Evolutionary conservation across 331 rosid genomes (phyloP).

Genomic region (Pyracantha coccinea): DNA sequence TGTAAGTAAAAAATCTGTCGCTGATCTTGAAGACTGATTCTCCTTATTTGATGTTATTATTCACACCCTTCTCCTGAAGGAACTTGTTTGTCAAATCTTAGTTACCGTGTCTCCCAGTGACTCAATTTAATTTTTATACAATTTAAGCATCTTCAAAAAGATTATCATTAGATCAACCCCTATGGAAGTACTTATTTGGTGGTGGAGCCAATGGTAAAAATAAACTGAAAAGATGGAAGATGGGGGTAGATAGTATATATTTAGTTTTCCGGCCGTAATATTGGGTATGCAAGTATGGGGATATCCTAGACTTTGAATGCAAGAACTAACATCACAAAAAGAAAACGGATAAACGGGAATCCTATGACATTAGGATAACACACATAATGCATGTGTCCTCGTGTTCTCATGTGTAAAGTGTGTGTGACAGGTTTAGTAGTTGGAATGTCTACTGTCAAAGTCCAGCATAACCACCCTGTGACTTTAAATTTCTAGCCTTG

Average conservation of each 20-base stretch:
- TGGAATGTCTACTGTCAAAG: background rate
- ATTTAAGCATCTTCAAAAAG: background rate
- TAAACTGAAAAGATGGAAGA: too few species aligned
- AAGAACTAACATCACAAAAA: background rate
- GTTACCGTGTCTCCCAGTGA: background rate
- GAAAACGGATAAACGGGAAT: background rate
- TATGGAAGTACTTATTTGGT: background rate
- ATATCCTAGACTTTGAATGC: background rate
- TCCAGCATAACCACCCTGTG: background rate
- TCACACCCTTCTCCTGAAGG: background rate
- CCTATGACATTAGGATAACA: background rate
- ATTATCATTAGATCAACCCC: background rate
- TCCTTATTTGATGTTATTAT: background rate
- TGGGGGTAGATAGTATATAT: too few species aligned
- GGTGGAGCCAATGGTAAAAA: background rate
- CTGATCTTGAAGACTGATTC: background rate
- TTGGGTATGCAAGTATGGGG: background rate
- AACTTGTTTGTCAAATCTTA: background rate
- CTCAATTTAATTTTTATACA: background rate
- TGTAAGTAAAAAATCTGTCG: slow-evolving; percentile 45
- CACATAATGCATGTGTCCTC: background rate
- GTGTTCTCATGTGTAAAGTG: background rate
- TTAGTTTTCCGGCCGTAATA: background rate
- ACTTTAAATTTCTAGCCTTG: background rate
- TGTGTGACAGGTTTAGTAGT: too few species aligned